Conservation (phyloP, 2,329 filamentous ascomycete genomes). For the Ambrosiella xylebori region DNA sequence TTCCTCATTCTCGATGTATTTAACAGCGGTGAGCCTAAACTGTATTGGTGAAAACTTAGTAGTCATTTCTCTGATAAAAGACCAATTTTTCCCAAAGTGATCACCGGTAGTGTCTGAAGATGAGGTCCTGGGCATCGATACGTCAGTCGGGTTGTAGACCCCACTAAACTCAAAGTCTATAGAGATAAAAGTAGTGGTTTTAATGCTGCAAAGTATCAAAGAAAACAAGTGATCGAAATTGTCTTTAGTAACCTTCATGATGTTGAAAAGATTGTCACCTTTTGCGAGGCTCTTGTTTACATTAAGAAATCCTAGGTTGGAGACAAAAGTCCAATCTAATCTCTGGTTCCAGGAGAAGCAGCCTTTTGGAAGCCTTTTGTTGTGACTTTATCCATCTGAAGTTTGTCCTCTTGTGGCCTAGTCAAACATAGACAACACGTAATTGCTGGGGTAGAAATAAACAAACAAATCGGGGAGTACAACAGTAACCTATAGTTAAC, state of each 20-base stretch:
- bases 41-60: neutral
- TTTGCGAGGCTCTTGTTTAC: too few relatives aligned
- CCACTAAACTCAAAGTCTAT: conserved; percentile 26
- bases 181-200: conserved; percentile 19
- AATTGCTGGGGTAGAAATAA: too few relatives aligned
- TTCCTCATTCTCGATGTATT: neutral
- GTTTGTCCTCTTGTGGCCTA: too few relatives aligned
- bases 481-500: neutral
- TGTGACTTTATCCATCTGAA: too few relatives aligned
- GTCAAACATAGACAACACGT: too few relatives aligned
- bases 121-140: neutral
- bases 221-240: conserved; percentile 17
- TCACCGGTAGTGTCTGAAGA: neutral
- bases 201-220: conserved; percentile 18
- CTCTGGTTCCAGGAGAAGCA: too few relatives aligned
- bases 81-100: neutral
- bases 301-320: too few relatives aligned
- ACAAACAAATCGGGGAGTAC: neutral
- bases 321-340: too few relatives aligned
- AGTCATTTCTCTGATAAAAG: neutral
- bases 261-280: too few relatives aligned
- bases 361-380: too few relatives aligned
- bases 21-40: neutral
- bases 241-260: conserved; percentile 14
- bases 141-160: conserved; percentile 13